A percentile compares a stretch with the other conserved stretches of the same genome.
Evolutionary conservation across 2,329 filamentous ascomycete species (phyloP).

Genomic region (Penicillium sp.): DNA sequence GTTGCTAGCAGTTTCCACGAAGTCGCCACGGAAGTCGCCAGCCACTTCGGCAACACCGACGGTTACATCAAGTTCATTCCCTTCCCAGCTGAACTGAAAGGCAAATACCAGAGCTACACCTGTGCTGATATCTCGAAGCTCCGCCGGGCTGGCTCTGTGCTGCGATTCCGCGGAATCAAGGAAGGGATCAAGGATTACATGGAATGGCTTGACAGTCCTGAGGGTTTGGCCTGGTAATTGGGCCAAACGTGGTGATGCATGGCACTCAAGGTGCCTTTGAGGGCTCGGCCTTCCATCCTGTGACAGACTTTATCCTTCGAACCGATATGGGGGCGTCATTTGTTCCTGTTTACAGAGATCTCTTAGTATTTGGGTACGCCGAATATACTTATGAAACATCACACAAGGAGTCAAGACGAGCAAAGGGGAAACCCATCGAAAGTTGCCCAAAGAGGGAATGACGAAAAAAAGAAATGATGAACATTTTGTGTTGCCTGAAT

Average conservation of each 20-base stretch:
- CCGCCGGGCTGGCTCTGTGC: background rate
- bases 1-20: constrained; percentile 1
- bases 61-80: background rate
- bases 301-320: background rate
- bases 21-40: background rate
- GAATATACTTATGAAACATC: background rate
- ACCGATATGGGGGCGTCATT: background rate
- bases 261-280: background rate
- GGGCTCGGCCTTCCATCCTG: background rate
- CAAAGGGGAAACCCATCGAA: background rate
- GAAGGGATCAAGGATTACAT: constrained; percentile 1
- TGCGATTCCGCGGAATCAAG: background rate
- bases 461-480: no score
- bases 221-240: background rate
- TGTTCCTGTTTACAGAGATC: background rate
- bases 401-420: background rate
- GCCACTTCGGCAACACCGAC: background rate
- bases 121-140: constrained; percentile 5
- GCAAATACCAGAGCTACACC: background rate
- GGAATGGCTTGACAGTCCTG: constrained; percentile 1
- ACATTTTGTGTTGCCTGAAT: background rate
- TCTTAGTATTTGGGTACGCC: background rate
- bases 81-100: background rate
- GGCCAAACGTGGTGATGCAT: background rate
- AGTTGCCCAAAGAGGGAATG: background rate